Evolutionary conservation across 495 filamentous ascomycete species (phyloP).

Genomic region (Aspergillus indologenus): DNA sequence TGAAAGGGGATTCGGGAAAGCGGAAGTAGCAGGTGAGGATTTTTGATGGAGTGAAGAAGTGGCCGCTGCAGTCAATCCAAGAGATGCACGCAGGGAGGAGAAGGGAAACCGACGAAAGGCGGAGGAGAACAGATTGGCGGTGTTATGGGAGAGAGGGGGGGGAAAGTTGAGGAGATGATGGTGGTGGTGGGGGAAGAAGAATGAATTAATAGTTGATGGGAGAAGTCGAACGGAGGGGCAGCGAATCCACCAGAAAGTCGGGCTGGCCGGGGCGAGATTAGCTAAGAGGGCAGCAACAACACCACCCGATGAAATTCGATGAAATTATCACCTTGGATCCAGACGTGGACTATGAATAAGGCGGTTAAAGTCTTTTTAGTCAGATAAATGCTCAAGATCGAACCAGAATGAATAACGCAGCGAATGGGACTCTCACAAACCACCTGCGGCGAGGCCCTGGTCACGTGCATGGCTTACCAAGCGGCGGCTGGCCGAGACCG

Average conservation of each 20-base stretch:
- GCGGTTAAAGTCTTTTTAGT: too few species aligned
- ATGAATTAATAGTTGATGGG: constrained; percentile 16
- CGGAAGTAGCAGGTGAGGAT: constrained; percentile 43
- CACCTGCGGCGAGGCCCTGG: constrained; percentile 7
- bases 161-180: constrained; percentile 5
- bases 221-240: constrained; percentile 6
- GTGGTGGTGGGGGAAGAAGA: constrained; percentile 1
- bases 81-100: constrained; percentile 58
- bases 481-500: constrained; percentile 15
- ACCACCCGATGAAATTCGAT: too few species aligned
- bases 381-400: too few species aligned
- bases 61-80: constrained; percentile 59
- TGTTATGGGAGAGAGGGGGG: constrained; percentile 11
- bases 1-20: constrained; percentile 34
- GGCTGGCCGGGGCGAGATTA: constrained; percentile 21
- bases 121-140: constrained; percentile 83
- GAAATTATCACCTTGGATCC: too few species aligned
- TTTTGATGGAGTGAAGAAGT: constrained; percentile 61
- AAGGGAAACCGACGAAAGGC: constrained; percentile 61
- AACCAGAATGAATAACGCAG: background rate
- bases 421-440: constrained; percentile 9
- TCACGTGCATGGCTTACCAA: constrained; percentile 18
- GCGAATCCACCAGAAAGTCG: constrained; percentile 11
- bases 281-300: constrained; percentile 19
- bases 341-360: too few species aligned